phyloP scores from a whole-genome alignment of 2,329 filamentous ascomycete genomes.

The Sporothrix variecibatus region DNA sequence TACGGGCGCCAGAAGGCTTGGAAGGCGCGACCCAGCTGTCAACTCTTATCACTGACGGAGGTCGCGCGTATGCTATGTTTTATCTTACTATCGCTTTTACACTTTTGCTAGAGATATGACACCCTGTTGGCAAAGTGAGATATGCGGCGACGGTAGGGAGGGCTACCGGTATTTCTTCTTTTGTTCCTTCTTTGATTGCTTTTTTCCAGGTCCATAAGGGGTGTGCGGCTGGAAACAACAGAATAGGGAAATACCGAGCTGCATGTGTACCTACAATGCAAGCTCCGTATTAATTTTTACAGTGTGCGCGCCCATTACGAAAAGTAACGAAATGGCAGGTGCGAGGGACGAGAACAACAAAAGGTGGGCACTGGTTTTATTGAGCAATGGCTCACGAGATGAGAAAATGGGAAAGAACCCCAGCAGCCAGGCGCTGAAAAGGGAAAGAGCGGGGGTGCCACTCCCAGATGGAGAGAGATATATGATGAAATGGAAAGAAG shows the following conservation, averaged over 20 bases:
- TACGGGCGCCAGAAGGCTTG: not conserved
- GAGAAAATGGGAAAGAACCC: constrained; percentile 9
- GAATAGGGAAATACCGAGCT: not conserved
- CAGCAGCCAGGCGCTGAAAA: not conserved
- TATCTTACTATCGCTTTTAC: not conserved
- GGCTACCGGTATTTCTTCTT: not conserved
- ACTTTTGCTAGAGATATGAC: not conserved
- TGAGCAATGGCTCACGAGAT: constrained; percentile 11
- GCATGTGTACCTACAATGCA: not conserved
- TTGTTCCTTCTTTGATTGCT: not conserved
- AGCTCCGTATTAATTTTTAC: not conserved
- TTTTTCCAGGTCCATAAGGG: not conserved
- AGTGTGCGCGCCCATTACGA: not conserved
- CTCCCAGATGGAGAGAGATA: not conserved
- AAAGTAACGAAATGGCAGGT: not conserved
- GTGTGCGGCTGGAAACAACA: not conserved
- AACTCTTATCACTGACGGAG: not conserved
- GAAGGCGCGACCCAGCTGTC: constrained; percentile 3
- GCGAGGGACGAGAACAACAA: not conserved
- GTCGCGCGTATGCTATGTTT: not conserved
- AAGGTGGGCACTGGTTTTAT: constrained; percentile 11
- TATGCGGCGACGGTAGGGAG: not conserved
- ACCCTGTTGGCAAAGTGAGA: constrained; percentile 4
- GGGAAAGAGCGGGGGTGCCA: constrained; percentile 5
- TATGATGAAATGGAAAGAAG: not conserved